Percentiles rank a stretch among this genome's conserved stretches.
Conservation (phyloP, 495 filamentous ascomycete genomes). For the Lepraria neglecta region DNA sequence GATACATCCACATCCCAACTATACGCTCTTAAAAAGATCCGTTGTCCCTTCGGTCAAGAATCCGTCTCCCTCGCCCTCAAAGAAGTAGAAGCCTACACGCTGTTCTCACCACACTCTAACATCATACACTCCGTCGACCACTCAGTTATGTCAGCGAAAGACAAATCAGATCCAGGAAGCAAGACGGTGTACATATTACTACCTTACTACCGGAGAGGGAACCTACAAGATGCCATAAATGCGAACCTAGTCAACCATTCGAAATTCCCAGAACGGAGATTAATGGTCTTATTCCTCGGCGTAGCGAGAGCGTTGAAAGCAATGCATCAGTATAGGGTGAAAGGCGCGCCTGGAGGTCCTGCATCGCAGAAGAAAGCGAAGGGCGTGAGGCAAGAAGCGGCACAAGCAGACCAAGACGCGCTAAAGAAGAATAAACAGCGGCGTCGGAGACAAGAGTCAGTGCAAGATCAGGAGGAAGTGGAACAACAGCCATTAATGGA, state of each 20-base stretch:
- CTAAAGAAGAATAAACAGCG: slow-evolving; percentile 45
- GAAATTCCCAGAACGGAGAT: slow-evolving; percentile 77
- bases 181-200: slow-evolving; percentile 97
- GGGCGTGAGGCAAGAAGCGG: slow-evolving; percentile 52
- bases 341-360: slow-evolving; percentile 43
- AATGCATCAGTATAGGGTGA: slow-evolving; percentile 83
- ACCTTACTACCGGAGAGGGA: slow-evolving; percentile 89
- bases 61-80: slow-evolving; percentile 89
- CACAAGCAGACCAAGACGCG: slow-evolving; percentile 54
- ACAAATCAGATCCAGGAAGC: slow-evolving; percentile 51
- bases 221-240: slow-evolving; percentile 96
- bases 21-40: slow-evolving; percentile 96
- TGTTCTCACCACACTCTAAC: slow-evolving; percentile 73
- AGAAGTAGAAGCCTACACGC: slow-evolving; percentile 92
- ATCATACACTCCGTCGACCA: slow-evolving; percentile 92
- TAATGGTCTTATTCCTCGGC: slow-evolving; percentile 87
- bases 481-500: slow-evolving; percentile 80
- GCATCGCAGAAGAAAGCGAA: slow-evolving; percentile 53
- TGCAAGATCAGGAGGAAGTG: slow-evolving; percentile 60
- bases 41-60: slow-evolving; percentile 94
- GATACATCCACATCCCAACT: slow-evolving; percentile 72
- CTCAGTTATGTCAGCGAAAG: slow-evolving; percentile 55
- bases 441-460: slow-evolving; percentile 36
- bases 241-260: slow-evolving; percentile 96
- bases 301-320: slow-evolving; percentile 80